These are phyloP conservation scores for Paracoccidioides lutzii DNA, from an alignment of 2,329 filamentous ascomycete genomes.

Conservation along the genomic window DNA sequence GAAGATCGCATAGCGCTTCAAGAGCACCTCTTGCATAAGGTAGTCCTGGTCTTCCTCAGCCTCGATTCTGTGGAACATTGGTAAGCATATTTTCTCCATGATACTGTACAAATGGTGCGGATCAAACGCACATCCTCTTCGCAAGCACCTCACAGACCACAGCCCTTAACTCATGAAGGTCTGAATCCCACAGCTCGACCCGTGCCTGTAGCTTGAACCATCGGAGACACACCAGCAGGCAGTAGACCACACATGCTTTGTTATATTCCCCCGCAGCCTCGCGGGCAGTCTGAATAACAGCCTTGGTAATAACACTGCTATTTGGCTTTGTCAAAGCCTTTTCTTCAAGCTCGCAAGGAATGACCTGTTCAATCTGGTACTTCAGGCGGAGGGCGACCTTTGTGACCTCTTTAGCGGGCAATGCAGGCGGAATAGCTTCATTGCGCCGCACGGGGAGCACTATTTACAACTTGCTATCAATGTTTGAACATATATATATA, in stretches of 20 bases:
- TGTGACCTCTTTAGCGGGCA: slow-evolving; percentile 69
- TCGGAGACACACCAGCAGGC: slow-evolving; percentile 58
- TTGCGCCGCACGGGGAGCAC: slow-evolving; percentile 31
- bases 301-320: slow-evolving; percentile 68
- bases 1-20: slow-evolving; percentile 79
- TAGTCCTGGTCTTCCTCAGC: slow-evolving; percentile 64
- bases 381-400: slow-evolving; percentile 81
- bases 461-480: slow-evolving; percentile 11
- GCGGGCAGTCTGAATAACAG: slow-evolving; percentile 67
- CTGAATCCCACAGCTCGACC: slow-evolving; percentile 82
- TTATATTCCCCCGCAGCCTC: slow-evolving; percentile 68
- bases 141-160: slow-evolving; percentile 83
- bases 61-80: slow-evolving; percentile 53
- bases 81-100: neutral
- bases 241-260: slow-evolving; percentile 68
- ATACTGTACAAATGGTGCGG: neutral
- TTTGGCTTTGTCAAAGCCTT: slow-evolving; percentile 63
- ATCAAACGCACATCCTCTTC: slow-evolving; percentile 48
- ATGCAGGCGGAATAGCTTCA: slow-evolving; percentile 44
- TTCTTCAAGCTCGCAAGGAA: slow-evolving; percentile 81
- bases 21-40: slow-evolving; percentile 65
- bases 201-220: slow-evolving; percentile 70
- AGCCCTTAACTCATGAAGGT: slow-evolving; percentile 66
- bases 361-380: slow-evolving; percentile 75
- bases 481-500: neutral